Conservation (phyloP, 106 monocot species). For the Narthecium ossifragum region DNA sequence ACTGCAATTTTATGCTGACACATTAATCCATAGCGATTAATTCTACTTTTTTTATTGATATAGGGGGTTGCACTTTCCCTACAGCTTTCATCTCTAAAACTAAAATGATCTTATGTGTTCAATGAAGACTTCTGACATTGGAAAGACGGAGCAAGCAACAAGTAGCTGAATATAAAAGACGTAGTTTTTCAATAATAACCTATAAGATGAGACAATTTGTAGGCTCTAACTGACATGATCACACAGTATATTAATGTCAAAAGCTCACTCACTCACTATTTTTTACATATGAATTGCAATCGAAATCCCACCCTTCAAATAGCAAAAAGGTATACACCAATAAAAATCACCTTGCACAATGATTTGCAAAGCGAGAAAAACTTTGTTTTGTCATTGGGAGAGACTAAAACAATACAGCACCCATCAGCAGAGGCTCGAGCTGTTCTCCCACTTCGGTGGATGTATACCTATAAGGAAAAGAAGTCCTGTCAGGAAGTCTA, state of each 20-base stretch:
- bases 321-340: too few species aligned
- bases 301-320: background rate
- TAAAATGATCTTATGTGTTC: too few species aligned
- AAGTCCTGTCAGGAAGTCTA: background rate
- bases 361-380: background rate
- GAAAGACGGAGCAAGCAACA: too few species aligned
- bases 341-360: background rate
- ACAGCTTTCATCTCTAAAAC: too few species aligned
- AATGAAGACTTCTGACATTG: too few species aligned
- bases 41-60: too few species aligned
- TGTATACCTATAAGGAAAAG: constrained; percentile 60
- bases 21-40: background rate
- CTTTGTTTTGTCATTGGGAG: constrained; percentile 74
- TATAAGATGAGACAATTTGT: background rate
- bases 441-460: constrained; percentile 93
- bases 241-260: background rate
- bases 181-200: background rate
- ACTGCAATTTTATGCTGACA: background rate
- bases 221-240: background rate
- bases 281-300: too few species aligned
- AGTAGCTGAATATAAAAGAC: background rate
- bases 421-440: constrained; percentile 81
- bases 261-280: too few species aligned
- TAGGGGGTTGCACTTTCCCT: too few species aligned
- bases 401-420: constrained; percentile 76